Conservation (phyloP, 768 basidiomycete genomes). For the Mycena pura region DNA sequence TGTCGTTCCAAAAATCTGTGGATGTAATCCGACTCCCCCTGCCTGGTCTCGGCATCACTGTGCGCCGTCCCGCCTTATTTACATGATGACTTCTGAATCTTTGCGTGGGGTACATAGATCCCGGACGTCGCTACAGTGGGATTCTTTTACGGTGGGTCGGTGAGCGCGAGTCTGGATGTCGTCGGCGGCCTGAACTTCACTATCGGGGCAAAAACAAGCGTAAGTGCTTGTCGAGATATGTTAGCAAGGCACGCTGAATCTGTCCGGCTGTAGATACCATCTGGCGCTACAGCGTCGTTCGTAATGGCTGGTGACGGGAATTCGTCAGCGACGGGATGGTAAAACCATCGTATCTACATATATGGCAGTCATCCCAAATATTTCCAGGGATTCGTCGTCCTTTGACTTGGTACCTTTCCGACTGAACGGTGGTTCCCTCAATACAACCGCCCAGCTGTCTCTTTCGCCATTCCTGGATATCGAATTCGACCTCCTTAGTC, state of each 20-base stretch:
- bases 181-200: conserved; percentile 11
- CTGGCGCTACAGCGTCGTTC: background rate
- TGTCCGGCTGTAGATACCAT: background rate
- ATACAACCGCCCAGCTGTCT: background rate
- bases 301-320: conserved; percentile 1
- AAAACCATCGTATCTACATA: background rate
- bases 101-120: background rate
- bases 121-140: background rate
- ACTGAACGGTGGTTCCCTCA: conserved; percentile 10
- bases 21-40: conserved; percentile 4
- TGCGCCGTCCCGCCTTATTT: background rate
- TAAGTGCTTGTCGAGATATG: background rate
- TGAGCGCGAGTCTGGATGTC: background rate
- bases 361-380: too few species aligned
- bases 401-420: conserved; percentile 16
- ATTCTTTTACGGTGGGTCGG: conserved; percentile 7
- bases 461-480: conserved; percentile 14
- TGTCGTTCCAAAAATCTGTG: background rate
- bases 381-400: background rate
- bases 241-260: background rate
- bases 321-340: conserved; percentile 9
- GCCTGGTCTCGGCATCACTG: conserved; percentile 1
- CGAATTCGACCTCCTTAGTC: background rate
- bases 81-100: background rate
- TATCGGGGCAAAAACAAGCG: conserved; percentile 5